These are phyloP conservation scores for Ophiostoma tasmaniense DNA, from an alignment of 2,329 filamentous ascomycete species.

Conservation along the genomic window DNA sequence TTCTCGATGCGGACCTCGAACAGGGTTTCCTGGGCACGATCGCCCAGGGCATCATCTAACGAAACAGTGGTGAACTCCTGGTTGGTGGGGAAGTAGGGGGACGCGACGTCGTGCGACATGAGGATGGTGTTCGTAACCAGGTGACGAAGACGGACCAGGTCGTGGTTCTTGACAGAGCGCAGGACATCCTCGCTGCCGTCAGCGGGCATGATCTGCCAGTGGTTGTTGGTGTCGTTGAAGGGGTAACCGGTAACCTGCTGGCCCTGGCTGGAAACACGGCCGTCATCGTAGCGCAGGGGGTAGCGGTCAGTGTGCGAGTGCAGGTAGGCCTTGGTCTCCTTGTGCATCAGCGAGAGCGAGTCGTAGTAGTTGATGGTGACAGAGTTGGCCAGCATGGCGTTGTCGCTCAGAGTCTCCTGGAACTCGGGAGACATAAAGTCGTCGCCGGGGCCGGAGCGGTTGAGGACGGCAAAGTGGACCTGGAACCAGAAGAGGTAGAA, in stretches of 20 bases:
- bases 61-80: slow-evolving; percentile 90
- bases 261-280: slow-evolving; percentile 91
- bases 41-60: slow-evolving; percentile 60
- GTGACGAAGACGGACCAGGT: slow-evolving; percentile 79
- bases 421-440: slow-evolving; percentile 99
- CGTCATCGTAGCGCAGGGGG: slow-evolving; percentile 92
- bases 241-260: slow-evolving; percentile 98
- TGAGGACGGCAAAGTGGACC: slow-evolving; percentile 90
- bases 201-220: slow-evolving; percentile 84
- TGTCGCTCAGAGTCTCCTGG: slow-evolving; percentile 93
- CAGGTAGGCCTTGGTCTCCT: slow-evolving; percentile 93
- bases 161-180: slow-evolving; percentile 68
- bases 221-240: slow-evolving; percentile 97
- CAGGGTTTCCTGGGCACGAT: slow-evolving; percentile 76
- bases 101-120: slow-evolving; percentile 92
- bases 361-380: slow-evolving; percentile 87
- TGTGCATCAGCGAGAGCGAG: slow-evolving; percentile 78
- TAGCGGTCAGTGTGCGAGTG: slow-evolving; percentile 88
- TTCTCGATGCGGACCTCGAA: slow-evolving; percentile 90
- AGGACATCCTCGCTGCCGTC: slow-evolving; percentile 38
- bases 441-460: slow-evolving; percentile 82
- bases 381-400: slow-evolving; percentile 80
- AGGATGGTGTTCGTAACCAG: slow-evolving; percentile 77
- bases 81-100: slow-evolving; percentile 92
- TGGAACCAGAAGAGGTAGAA: slow-evolving; percentile 99